Conservation (phyloP, 345 rosid species). For the Fremontodendron californicum region DNA sequence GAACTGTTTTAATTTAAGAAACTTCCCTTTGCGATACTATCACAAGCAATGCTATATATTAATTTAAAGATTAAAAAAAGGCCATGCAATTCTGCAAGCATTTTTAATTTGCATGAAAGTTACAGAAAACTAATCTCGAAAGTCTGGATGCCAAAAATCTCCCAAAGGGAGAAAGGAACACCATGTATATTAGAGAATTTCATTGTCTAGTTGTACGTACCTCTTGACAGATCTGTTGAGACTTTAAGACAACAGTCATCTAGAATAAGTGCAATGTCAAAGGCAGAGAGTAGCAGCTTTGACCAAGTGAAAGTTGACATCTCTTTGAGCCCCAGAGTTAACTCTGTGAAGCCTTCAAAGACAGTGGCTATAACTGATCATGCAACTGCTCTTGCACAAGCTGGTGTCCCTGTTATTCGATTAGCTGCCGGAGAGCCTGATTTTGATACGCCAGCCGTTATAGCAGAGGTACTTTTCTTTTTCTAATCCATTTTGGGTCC, state of each 20-base stretch:
- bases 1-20: not conserved
- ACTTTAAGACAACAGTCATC: slow-evolving; percentile 26
- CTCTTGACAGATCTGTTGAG: slow-evolving; percentile 34
- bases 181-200: not conserved
- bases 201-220: not conserved
- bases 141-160: not conserved
- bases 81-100: not conserved
- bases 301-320: slow-evolving; percentile 50
- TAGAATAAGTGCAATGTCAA: slow-evolving; percentile 37
- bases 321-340: slow-evolving; percentile 79
- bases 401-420: slow-evolving; percentile 82
- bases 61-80: not conserved
- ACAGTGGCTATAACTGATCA: slow-evolving; percentile 91
- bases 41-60: not conserved
- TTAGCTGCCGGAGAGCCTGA: slow-evolving; percentile 99
- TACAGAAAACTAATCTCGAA: not conserved
- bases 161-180: not conserved
- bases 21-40: not conserved
- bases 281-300: slow-evolving; percentile 35
- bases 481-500: not conserved
- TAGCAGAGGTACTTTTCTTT: slow-evolving; percentile 59
- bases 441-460: slow-evolving; percentile 74
- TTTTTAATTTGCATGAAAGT: not conserved
- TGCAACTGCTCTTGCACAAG: slow-evolving; percentile 83
- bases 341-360: slow-evolving; percentile 82